phyloP scores from a whole-genome alignment of 768 basidiomycete genomes.

The Mycena floridula region DNA sequence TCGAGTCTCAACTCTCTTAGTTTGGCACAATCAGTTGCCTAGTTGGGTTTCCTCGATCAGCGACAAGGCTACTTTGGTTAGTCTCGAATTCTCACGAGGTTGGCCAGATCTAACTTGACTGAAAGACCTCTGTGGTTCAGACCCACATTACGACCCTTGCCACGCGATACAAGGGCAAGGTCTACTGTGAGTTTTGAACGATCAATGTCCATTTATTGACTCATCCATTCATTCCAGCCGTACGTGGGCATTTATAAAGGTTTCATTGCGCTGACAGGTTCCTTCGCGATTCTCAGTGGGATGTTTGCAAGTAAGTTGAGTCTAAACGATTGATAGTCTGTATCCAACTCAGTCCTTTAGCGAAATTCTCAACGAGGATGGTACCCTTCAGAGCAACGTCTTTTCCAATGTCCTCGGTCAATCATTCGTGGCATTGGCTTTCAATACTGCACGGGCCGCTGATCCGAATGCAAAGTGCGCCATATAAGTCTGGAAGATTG shows the following conservation, averaged over 20 bases:
- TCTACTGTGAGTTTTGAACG: slow-evolving; percentile 24
- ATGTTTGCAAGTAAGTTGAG: slow-evolving; percentile 32
- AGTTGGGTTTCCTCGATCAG: slow-evolving; percentile 32
- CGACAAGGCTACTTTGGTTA: slow-evolving; percentile 31
- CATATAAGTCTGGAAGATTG: not conserved
- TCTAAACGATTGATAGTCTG: slow-evolving; percentile 6
- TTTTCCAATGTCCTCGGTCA: slow-evolving; percentile 45
- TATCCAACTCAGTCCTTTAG: slow-evolving; percentile 17
- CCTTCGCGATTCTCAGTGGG: slow-evolving; percentile 25
- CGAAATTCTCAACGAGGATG: slow-evolving; percentile 49
- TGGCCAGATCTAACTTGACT: not conserved
- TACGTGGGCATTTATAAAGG: slow-evolving; percentile 1
- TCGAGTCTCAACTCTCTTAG: slow-evolving; percentile 4
- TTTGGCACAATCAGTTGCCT: slow-evolving; percentile 34
- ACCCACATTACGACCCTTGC: slow-evolving; percentile 41
- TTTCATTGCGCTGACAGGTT: not conserved
- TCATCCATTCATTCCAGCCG: slow-evolving; percentile 6
- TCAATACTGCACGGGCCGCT: slow-evolving; percentile 40
- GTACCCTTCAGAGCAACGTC: slow-evolving; percentile 37
- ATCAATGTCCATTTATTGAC: not conserved
- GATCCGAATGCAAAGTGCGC: slow-evolving; percentile 41
- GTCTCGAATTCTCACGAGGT: not conserved
- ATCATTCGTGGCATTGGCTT: slow-evolving; percentile 46
- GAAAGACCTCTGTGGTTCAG: slow-evolving; percentile 36
- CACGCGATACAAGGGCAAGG: slow-evolving; percentile 39